Evolutionary conservation across 768 basidiomycete genomes (phyloP), one percentile per base, ranked within the genome.

Genomic region (Tephrocybe sp.): DNA sequence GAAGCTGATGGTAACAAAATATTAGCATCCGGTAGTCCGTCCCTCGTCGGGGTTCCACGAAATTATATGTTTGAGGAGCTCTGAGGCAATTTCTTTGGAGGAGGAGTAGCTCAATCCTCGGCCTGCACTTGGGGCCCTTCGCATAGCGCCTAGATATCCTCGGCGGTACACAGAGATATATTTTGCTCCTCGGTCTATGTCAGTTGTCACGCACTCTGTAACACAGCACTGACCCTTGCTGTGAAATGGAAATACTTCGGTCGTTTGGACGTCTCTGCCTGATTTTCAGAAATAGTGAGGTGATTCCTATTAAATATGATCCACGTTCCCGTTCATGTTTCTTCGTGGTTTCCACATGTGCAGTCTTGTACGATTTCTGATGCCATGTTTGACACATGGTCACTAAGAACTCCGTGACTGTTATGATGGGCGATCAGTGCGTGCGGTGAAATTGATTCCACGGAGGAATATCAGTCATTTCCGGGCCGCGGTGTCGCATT

Each of bases 401-500:
- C 54, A 56, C 60, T 56, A 60, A 61, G 64, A 68, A 68, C 55
- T 57, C 62, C 54, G 58, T 57, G 58, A 57, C 52, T 62, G 63
- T 68, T 60, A 67, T 63, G 50, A 67, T 62, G 50, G 46, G 39
- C 49, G 57, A 26, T 26, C 54, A 58, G 58, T 46, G n/a, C 45
- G 45, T 43, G 46, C 48, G 47, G 56, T 56, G 34, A 47, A 51
- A 49, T 53, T 58, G 66, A 58, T 65, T 68, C 69, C 71, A 71
- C 66, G 69, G 68, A 68, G 65, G 62, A 62, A 64, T 52, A 42
- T 51, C 40, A 54, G 42, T 55, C 45, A 64, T 63, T 62, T 62
- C 67, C 65, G 64, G 63, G 62, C 68, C 71, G 67, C 70, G 68
- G 69, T 69, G 69, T 68, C 60, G 55, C 44, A 38, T 48, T 33